A percentile compares a stretch with the other conserved stretches of the same genome.
Evolutionary conservation across 257 asterid species (phyloP).

Genomic region (Ophiorrhiza pumila): DNA sequence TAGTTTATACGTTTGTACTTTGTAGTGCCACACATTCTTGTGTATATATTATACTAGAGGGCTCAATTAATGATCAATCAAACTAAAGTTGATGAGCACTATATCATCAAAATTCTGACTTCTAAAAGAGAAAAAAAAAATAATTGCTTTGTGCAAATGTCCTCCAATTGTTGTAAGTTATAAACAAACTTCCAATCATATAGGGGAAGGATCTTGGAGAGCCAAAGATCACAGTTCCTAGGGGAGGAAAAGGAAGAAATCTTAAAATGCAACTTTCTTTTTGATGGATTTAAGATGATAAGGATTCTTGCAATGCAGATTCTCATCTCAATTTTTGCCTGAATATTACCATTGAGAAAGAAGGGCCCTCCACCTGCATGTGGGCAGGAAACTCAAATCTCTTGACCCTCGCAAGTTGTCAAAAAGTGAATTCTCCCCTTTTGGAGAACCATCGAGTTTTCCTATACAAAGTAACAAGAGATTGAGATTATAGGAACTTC

Average conservation of each 20-base stretch:
- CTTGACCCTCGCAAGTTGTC: constrained; percentile 27
- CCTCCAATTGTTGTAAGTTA: constrained; percentile 7
- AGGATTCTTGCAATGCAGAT: constrained; percentile 37
- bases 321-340: constrained; percentile 24
- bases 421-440: constrained; percentile 8
- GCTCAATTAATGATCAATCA: not conserved
- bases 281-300: constrained; percentile 26
- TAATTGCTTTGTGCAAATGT: not conserved
- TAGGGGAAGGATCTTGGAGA: constrained; percentile 18
- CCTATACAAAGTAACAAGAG: not conserved
- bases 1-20: not conserved
- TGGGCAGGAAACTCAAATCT: constrained; percentile 25
- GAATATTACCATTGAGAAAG: constrained; percentile 23
- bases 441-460: constrained; percentile 7
- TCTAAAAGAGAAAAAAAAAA: no score
- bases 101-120: constrained; percentile 10
- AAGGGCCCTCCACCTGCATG: constrained; percentile 35
- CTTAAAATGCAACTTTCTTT: constrained; percentile 11
- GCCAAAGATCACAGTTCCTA: constrained; percentile 4
- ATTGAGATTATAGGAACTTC: not conserved
- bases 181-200: constrained; percentile 26
- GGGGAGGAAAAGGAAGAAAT: not conserved
- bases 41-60: not conserved
- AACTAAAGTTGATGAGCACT: constrained; percentile 10
- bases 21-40: not conserved